Evolutionary conservation across 208 protist species (phyloP).

Genomic region (Naegleria gruberi): DNA sequence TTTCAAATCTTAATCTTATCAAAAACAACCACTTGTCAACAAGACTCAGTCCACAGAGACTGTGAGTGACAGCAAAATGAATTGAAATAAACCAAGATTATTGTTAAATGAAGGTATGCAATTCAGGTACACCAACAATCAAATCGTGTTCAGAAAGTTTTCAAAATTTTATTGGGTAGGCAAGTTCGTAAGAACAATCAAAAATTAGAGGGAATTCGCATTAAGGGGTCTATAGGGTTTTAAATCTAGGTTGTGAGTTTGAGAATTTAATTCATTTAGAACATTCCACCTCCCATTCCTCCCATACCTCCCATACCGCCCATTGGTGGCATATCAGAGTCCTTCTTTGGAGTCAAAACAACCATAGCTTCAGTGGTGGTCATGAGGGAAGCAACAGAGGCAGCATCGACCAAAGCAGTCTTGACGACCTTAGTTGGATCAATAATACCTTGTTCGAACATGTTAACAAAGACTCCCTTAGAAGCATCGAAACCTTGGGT

Average conservation of each 20-base stretch:
- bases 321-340: constrained; percentile 25
- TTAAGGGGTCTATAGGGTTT: too few relatives aligned
- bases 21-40: too few relatives aligned
- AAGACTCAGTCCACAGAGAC: too few relatives aligned
- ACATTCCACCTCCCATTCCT: constrained; percentile 55
- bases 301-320: constrained; percentile 39
- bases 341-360: constrained; percentile 36
- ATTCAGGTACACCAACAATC: too few relatives aligned
- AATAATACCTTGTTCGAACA: constrained; percentile 97
- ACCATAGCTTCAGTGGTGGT: constrained; percentile 94
- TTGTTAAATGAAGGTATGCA: too few relatives aligned
- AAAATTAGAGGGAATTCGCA: too few relatives aligned
- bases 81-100: too few relatives aligned
- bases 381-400: constrained; percentile 93
- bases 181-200: too few relatives aligned
- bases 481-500: constrained; percentile 84
- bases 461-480: constrained; percentile 88
- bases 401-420: constrained; percentile 88
- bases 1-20: too few relatives aligned
- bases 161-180: too few relatives aligned
- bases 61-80: too few relatives aligned
- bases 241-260: neutral
- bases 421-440: constrained; percentile 98
- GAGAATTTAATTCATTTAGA: constrained; percentile 30
- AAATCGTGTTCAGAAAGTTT: too few relatives aligned